phyloP scores from a whole-genome alignment of 164 flowering plant genomes.

The Santalum album region DNA sequence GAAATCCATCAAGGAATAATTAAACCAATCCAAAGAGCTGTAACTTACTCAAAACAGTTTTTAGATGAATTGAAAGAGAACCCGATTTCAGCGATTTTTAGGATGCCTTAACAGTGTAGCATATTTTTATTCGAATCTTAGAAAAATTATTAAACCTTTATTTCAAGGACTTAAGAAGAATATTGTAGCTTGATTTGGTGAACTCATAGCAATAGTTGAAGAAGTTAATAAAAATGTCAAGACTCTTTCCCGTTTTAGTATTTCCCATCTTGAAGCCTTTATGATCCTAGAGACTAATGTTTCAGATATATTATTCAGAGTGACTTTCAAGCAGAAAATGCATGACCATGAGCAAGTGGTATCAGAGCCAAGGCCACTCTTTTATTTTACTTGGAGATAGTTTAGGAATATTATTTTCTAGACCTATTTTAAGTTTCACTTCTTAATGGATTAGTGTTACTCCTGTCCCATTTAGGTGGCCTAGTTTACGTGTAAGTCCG shows the following conservation, averaged over 20 bases:
- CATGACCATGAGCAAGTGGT: not conserved
- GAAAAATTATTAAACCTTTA: too few relatives aligned
- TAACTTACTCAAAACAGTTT: not conserved
- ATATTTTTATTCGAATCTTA: not conserved
- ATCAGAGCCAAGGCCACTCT: too few relatives aligned
- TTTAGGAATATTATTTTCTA: too few relatives aligned
- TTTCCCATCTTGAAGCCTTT: not conserved
- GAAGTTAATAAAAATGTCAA: not conserved
- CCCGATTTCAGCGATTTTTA: conserved; percentile 4
- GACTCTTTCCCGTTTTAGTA: not conserved
- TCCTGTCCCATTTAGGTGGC: too few relatives aligned
- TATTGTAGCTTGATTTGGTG: not conserved
- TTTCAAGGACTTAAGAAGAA: not conserved
- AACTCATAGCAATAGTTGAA: not conserved
- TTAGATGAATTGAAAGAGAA: conserved; percentile 4
- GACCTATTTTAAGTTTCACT: too few relatives aligned
- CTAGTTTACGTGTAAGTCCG: too few relatives aligned
- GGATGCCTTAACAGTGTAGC: not conserved
- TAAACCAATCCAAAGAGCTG: not conserved
- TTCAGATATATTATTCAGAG: not conserved
- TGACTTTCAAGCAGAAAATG: not conserved
- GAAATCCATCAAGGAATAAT: not conserved
- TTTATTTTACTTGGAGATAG: too few relatives aligned
- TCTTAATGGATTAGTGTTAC: too few relatives aligned
- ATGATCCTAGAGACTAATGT: not conserved